Evolutionary conservation across 2,329 filamentous ascomycete genomes (phyloP), one percentile per base, ranked within the genome.

Genomic region (Zymoseptoria brevis): DNA sequence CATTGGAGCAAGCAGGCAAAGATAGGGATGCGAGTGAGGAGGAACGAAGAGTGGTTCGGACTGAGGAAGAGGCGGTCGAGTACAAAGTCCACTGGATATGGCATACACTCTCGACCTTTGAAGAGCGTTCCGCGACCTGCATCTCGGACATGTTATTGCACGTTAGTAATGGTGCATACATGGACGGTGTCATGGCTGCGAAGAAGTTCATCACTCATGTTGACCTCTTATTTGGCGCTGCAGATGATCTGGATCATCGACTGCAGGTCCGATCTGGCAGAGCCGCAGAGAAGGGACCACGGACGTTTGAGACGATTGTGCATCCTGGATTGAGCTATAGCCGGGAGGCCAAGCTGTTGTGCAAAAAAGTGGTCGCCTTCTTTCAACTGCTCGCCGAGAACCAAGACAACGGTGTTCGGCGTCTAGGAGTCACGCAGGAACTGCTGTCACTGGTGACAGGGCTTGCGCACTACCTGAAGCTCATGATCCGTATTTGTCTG

Each of bases 71-170:
- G 73, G 84, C 84, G 63, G 96, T 97, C 84, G 94, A 99, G 72
- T 90, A 96, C 70, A 99, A 97, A 72, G 94, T 99, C 49, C 96
- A 94, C 72, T 89, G 87, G 69, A 99, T 99, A 69, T 99, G 94
- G 94, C 96, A 94, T 73, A 94, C 96, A 4, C 80, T 99, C 9
- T 97, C 94, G 8, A 90, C 90, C 1, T 99, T 97, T 69, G 94
- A 99, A 74, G 94, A 99, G 74, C 96, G 93, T 4, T 96, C 93
- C 2, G 94, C 94, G 4, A 94, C 93, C 11, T 97, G 94, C 77
- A 99, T 99, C 66, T 97, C 94, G 11, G 94, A 99, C 73, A 99
- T 99, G 94, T 85, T 99, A 53, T 80, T 99, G 58, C 93, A 99
- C 74, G 94, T 99, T 62, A 97, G 93, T 80, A 99, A 99, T 72